Evolutionary conservation across 1,139 yeast genomes (phyloP).

Genomic region (Scheffersomyces titani): DNA sequence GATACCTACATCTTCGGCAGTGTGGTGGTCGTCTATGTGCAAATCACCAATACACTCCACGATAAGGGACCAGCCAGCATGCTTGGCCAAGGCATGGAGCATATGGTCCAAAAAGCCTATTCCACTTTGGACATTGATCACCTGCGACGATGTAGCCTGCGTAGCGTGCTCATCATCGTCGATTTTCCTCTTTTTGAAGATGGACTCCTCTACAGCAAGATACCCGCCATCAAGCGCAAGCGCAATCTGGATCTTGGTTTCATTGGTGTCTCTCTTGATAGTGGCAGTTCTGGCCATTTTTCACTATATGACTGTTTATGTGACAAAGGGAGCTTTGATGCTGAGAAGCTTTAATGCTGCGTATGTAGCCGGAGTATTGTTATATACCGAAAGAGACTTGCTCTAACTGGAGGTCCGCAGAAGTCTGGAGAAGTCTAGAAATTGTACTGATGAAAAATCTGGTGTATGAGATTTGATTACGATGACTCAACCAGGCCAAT

Average conservation of each 20-base stretch:
- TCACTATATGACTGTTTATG: neutral
- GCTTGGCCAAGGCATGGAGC: constrained; percentile 96
- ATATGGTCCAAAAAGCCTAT: constrained; percentile 95
- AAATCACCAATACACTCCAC: constrained; percentile 92
- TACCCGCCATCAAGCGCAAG: constrained; percentile 83
- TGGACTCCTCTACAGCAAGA: constrained; percentile 58
- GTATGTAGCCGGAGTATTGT: neutral
- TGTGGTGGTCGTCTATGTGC: constrained; percentile 96
- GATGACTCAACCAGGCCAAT: neutral
- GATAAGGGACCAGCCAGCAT: constrained; percentile 91
- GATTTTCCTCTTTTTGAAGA: constrained; percentile 34
- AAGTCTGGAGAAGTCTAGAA: neutral
- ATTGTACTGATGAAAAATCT: neutral
- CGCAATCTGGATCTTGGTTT: constrained; percentile 88
- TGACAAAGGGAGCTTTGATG: too few relatives aligned
- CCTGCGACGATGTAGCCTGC: constrained; percentile 65
- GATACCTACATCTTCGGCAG: constrained; percentile 94
- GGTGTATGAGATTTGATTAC: neutral
- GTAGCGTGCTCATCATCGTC: constrained; percentile 55
- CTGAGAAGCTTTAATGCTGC: neutral
- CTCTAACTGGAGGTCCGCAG: neutral
- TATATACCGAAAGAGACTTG: neutral
- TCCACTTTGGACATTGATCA: constrained; percentile 83
- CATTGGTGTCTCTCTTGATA: constrained; percentile 78
- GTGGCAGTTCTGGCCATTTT: constrained; percentile 42